Percentiles rank a stretch among this genome's conserved stretches.
phyloP scores from a whole-genome alignment of 1,284 basidiomycete genomes.

The Vanrija humicola region DNA sequence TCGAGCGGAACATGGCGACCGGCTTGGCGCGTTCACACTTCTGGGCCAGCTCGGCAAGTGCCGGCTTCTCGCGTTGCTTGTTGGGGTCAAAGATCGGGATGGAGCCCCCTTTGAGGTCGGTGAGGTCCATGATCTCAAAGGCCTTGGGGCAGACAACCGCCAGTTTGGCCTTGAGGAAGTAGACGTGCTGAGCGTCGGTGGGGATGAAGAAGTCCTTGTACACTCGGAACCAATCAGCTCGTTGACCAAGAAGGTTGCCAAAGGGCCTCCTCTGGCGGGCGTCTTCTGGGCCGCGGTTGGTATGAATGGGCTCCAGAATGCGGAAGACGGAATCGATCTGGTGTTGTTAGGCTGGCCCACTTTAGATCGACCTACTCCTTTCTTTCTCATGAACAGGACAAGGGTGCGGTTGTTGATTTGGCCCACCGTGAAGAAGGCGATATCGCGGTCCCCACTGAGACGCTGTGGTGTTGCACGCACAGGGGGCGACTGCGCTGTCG shows the following conservation, averaged over 20 bases:
- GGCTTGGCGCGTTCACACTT: slow-evolving; percentile 74
- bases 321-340: slow-evolving; percentile 85
- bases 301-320: slow-evolving; percentile 84
- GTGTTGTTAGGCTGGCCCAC: background rate
- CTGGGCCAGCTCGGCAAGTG: slow-evolving; percentile 66
- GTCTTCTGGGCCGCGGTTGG: slow-evolving; percentile 70
- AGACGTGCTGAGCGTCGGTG: slow-evolving; percentile 79
- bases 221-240: slow-evolving; percentile 85
- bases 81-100: slow-evolving; percentile 63
- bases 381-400: slow-evolving; percentile 94
- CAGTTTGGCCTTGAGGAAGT: slow-evolving; percentile 86
- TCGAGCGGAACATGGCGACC: slow-evolving; percentile 85
- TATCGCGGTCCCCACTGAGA: slow-evolving; percentile 76
- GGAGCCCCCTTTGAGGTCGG: slow-evolving; percentile 79
- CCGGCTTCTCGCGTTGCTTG: slow-evolving; percentile 62
- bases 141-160: slow-evolving; percentile 87
- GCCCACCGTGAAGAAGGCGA: slow-evolving; percentile 91
- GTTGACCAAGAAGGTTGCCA: slow-evolving; percentile 69
- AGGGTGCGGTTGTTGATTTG: slow-evolving; percentile 76
- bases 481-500: slow-evolving; percentile 54
- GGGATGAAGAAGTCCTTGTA: slow-evolving; percentile 92
- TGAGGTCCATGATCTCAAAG: slow-evolving; percentile 96
- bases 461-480: slow-evolving; percentile 64
- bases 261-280: slow-evolving; percentile 55
- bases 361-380: slow-evolving; percentile 60